Evolutionary conservation across 345 rosid genomes (phyloP).

Genomic region (Citrus mangshanensis): DNA sequence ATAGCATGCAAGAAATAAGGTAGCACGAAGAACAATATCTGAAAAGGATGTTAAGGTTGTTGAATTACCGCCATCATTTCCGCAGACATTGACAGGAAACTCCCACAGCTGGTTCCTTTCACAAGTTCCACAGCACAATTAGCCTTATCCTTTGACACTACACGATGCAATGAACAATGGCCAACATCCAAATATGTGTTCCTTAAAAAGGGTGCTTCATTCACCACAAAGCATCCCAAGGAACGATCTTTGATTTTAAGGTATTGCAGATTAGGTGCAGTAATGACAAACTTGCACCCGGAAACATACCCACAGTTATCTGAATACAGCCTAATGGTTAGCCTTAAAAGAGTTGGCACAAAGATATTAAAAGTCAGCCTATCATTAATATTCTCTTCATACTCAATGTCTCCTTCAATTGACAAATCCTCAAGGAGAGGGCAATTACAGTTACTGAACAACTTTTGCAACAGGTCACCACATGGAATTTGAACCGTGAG

Average conservation of each 20-base stretch:
- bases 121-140: background rate
- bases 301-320: background rate
- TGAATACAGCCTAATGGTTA: too few species aligned
- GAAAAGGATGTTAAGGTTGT: background rate
- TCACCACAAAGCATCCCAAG: background rate
- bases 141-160: too few species aligned
- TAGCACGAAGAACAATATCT: too few species aligned
- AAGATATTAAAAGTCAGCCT: background rate
- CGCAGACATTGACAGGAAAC: background rate
- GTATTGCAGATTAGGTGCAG: background rate
- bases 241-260: background rate
- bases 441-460: too few species aligned
- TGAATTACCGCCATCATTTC: background rate
- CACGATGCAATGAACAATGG: too few species aligned
- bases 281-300: background rate
- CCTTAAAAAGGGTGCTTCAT: background rate
- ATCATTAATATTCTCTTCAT: background rate
- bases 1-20: too few species aligned
- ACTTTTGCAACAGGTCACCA: background rate
- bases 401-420: background rate
- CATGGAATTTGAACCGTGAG: background rate
- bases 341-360: background rate
- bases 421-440: slow-evolving; percentile 4
- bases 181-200: too few species aligned
- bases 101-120: background rate